A percentile compares a stretch with the other conserved stretches of the same genome.
Conservation (phyloP, 2,329 filamentous ascomycete genomes). For the Phialocephala subalpina region DNA sequence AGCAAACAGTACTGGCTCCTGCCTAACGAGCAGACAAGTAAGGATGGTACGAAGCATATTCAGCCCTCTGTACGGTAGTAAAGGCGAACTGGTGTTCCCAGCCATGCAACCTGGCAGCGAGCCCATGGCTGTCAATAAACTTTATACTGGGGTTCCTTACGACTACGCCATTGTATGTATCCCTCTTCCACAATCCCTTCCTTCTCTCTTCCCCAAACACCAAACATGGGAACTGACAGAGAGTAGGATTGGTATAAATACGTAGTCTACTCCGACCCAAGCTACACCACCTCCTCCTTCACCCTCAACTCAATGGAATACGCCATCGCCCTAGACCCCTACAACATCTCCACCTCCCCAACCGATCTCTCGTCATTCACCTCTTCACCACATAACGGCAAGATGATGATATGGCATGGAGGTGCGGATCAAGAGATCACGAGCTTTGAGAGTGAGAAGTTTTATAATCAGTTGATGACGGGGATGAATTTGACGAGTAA, state of each 20-base stretch:
- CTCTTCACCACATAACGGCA: constrained; percentile 38
- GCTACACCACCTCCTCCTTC: constrained; percentile 49
- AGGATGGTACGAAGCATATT: constrained; percentile 33
- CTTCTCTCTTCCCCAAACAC: constrained; percentile 32
- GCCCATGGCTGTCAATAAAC: constrained; percentile 47
- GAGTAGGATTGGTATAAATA: constrained; percentile 53
- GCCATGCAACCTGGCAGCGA: constrained; percentile 57
- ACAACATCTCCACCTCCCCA: constrained; percentile 39
- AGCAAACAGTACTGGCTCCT: constrained; percentile 13
- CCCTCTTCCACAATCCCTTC: too few relatives aligned
- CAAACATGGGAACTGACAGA: constrained; percentile 36
- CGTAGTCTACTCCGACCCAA: constrained; percentile 52
- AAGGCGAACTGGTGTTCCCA: constrained; percentile 31
- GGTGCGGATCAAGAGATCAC: constrained; percentile 47
- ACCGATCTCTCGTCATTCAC: constrained; percentile 28
- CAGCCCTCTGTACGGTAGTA: constrained; percentile 25
- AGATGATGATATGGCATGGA: constrained; percentile 52
- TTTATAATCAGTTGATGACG: constrained; percentile 33
- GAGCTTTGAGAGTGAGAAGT: constrained; percentile 32
- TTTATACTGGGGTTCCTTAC: constrained; percentile 45
- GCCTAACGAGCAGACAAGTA: constrained; percentile 31
- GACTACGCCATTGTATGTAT: constrained; percentile 27
- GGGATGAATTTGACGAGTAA: constrained; percentile 21
- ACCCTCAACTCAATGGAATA: neutral
- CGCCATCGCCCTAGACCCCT: constrained; percentile 30